These are phyloP conservation scores for Petunia hybrid DNA, from an alignment of 305 asterid genomes.

Conservation along the genomic window DNA sequence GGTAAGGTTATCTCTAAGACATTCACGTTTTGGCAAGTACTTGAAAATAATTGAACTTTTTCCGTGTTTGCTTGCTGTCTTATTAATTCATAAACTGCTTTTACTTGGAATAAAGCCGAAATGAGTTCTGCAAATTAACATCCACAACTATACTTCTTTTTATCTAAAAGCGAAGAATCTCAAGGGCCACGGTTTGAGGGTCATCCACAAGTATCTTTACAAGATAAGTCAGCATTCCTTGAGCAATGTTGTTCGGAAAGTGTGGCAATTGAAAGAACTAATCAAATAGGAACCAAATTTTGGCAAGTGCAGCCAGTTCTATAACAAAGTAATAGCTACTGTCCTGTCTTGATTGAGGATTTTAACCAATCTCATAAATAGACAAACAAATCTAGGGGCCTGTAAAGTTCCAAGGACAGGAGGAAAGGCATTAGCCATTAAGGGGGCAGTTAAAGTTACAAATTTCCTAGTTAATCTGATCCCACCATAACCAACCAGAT, in stretches of 20 bases:
- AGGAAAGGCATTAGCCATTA: not conserved
- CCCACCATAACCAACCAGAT: not conserved
- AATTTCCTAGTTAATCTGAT: constrained; percentile 5
- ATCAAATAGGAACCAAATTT: not conserved
- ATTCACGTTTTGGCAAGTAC: not conserved
- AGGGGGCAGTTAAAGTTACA: not conserved
- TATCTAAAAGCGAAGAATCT: too few species aligned
- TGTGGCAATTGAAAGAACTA: not conserved
- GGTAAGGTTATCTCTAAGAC: not conserved
- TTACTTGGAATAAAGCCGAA: too few species aligned
- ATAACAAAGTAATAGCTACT: not conserved
- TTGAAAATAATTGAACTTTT: not conserved
- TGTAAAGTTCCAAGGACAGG: not conserved
- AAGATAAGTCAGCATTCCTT: too few species aligned
- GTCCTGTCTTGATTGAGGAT: constrained; percentile 8
- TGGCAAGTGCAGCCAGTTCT: not conserved
- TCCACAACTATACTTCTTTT: too few species aligned
- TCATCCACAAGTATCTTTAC: too few species aligned
- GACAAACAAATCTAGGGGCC: not conserved
- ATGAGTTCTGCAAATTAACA: not conserved
- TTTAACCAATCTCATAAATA: not conserved
- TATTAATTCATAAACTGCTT: not conserved
- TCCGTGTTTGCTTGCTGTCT: not conserved
- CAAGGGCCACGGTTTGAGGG: too few species aligned
- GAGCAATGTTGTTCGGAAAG: not conserved